These are phyloP conservation scores for Lactuca saligna DNA, from an alignment of 129 eudicot genomes.

Conservation along the genomic window DNA sequence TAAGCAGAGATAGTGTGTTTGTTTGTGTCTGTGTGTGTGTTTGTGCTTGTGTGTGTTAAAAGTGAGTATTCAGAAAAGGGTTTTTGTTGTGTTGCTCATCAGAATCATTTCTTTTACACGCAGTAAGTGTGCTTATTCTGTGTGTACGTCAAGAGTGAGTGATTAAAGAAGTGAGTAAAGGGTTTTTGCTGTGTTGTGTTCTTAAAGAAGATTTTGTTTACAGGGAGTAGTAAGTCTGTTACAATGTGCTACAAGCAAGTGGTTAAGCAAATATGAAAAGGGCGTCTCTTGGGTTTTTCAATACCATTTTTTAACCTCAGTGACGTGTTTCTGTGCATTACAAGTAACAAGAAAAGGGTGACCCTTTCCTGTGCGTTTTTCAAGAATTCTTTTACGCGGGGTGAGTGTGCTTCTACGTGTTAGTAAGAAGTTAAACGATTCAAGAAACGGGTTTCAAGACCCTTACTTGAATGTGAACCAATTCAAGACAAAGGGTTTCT, in stretches of 20 bases:
- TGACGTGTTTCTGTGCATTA: neutral
- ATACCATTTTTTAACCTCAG: constrained; percentile 2
- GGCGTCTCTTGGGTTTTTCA: constrained; percentile 17
- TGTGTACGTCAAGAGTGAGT: neutral
- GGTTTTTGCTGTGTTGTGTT: constrained; percentile 10
- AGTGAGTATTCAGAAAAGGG: constrained; percentile 21
- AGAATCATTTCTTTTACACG: constrained; percentile 19
- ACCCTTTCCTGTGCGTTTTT: neutral
- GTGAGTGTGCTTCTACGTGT: constrained; percentile 6
- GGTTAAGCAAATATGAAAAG: constrained; percentile 7
- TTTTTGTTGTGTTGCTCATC: constrained; percentile 25
- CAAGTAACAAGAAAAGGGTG: constrained; percentile 12
- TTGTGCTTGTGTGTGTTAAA: constrained; percentile 12
- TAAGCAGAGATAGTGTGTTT: neutral
- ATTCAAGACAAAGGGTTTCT: constrained; percentile 6
- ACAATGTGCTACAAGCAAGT: constrained; percentile 21
- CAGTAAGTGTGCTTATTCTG: constrained; percentile 5
- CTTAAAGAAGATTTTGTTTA: neutral
- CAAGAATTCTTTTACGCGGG: constrained; percentile 10
- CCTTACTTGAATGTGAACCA: neutral
- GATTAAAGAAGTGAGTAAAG: constrained; percentile 4
- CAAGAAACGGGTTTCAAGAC: neutral
- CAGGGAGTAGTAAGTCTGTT: constrained; percentile 17
- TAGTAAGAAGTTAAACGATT: constrained; percentile 6
- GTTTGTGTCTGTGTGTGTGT: neutral